Conservation (phyloP, 345 rosid genomes). For the Linum lewisii region DNA sequence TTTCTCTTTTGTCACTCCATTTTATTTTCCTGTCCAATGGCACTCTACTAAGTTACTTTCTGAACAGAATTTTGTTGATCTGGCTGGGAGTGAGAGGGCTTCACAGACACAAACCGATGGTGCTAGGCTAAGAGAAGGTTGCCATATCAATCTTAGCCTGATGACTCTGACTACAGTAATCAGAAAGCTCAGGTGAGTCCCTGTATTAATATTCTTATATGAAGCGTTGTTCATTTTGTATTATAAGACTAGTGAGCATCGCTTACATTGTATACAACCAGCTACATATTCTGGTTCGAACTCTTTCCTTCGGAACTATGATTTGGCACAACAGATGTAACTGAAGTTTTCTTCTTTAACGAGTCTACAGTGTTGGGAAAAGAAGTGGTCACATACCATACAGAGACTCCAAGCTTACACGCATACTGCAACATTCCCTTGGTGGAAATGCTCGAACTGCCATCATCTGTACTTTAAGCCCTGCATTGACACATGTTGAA, state of each 20-base stretch:
- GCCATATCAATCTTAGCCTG: conserved; percentile 96
- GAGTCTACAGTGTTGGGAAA: conserved; percentile 67
- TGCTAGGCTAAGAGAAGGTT: conserved; percentile 93
- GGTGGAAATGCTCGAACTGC: conserved; percentile 99
- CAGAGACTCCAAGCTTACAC: conserved; percentile 95
- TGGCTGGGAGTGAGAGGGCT: conserved; percentile 99
- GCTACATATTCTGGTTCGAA: background rate
- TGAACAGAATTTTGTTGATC: conserved; percentile 91
- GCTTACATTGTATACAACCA: background rate
- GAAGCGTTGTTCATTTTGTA: background rate
- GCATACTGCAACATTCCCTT: conserved; percentile 94
- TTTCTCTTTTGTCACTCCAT: background rate
- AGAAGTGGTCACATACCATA: conserved; percentile 92
- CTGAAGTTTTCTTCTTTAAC: conserved; percentile 1
- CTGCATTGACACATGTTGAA: conserved; percentile 78
- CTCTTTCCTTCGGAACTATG: too few species aligned
- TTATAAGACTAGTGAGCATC: background rate
- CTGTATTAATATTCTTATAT: background rate
- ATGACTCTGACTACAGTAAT: conserved; percentile 98
- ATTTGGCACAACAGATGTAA: too few species aligned
- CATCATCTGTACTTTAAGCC: conserved; percentile 93
- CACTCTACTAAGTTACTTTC: background rate
- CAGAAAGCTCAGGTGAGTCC: conserved; percentile 79
- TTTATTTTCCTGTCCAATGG: background rate
- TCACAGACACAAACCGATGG: conserved; percentile 97